phyloP scores from a whole-genome alignment of 163 green algal species.

The Scenedesmus sp. region DNA sequence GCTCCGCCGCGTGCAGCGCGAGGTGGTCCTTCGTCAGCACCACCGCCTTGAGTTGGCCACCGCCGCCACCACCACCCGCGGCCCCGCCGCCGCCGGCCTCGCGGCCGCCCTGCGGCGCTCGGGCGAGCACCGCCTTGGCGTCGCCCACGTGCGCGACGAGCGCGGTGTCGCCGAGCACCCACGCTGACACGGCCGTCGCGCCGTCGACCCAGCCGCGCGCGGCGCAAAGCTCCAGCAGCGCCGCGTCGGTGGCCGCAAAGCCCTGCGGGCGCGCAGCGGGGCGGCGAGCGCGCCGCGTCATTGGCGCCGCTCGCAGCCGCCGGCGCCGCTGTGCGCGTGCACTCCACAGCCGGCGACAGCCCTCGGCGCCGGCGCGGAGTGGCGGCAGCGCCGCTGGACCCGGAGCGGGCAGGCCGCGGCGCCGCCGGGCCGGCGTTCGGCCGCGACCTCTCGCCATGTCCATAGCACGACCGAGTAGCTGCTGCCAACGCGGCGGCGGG shows the following conservation, averaged over 20 bases:
- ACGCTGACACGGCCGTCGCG: constrained; percentile 68
- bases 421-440: background rate
- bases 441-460: background rate
- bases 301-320: too few relatives aligned
- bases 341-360: background rate
- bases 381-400: background rate
- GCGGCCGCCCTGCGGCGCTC: too few relatives aligned
- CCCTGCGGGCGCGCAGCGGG: constrained; percentile 40
- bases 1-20: constrained; percentile 64
- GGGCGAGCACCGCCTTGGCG: constrained; percentile 47
- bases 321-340: too few relatives aligned
- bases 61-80: too few relatives aligned
- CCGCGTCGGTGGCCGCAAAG: constrained; percentile 59
- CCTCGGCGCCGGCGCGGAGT: background rate
- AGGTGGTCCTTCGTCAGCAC: constrained; percentile 71
- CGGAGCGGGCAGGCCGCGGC: background rate
- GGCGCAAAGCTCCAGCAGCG: constrained; percentile 57
- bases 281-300: too few relatives aligned
- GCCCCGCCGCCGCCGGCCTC: too few relatives aligned
- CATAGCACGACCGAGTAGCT: too few relatives aligned
- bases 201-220: constrained; percentile 51
- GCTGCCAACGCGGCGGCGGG: too few relatives aligned
- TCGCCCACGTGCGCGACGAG: constrained; percentile 79
- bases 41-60: too few relatives aligned
- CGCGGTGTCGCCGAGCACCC: constrained; percentile 65